Evolutionary conservation across 2,329 filamentous ascomycete genomes (phyloP).

Genomic region (Tolypocladium capitatum): DNA sequence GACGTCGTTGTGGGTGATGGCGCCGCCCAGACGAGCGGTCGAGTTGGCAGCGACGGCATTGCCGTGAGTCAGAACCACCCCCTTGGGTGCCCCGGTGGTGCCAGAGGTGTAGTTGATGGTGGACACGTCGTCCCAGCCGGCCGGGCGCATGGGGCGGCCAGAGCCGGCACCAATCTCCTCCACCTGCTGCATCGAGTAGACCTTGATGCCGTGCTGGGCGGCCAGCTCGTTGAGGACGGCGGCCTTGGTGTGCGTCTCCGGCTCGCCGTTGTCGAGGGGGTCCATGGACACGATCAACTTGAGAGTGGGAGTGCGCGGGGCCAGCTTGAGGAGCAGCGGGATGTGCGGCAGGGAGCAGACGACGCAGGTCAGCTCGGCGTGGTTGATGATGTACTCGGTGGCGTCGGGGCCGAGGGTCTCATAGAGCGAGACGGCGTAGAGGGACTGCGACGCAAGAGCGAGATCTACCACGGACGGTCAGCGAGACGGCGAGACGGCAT

Average conservation of each 20-base stretch:
- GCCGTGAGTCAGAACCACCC: conserved; percentile 68
- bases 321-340: conserved; percentile 66
- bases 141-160: conserved; percentile 57
- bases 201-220: conserved; percentile 56
- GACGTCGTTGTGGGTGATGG: conserved; percentile 41
- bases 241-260: conserved; percentile 62
- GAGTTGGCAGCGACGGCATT: conserved; percentile 66
- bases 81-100: conserved; percentile 72
- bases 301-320: conserved; percentile 60
- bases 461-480: conserved; percentile 44
- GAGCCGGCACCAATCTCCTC: conserved; percentile 66
- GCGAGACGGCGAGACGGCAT: no score
- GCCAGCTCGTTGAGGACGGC: conserved; percentile 67
- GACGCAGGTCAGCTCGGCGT: conserved; percentile 63
- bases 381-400: conserved; percentile 92
- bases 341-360: conserved; percentile 72
- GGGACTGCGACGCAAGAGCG: conserved; percentile 71
- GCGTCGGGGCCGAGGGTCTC: conserved; percentile 87
- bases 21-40: conserved; percentile 41
- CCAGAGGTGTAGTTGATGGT: conserved; percentile 90
- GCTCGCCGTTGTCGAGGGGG: conserved; percentile 66
- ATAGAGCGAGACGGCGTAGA: conserved; percentile 89
- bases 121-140: conserved; percentile 60
- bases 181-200: conserved; percentile 69
- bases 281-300: conserved; percentile 87